Percentiles rank a stretch among this genome's conserved stretches.
Conservation (phyloP, 108 stramenopile genomes). For the Mediolabrus comicus region DNA sequence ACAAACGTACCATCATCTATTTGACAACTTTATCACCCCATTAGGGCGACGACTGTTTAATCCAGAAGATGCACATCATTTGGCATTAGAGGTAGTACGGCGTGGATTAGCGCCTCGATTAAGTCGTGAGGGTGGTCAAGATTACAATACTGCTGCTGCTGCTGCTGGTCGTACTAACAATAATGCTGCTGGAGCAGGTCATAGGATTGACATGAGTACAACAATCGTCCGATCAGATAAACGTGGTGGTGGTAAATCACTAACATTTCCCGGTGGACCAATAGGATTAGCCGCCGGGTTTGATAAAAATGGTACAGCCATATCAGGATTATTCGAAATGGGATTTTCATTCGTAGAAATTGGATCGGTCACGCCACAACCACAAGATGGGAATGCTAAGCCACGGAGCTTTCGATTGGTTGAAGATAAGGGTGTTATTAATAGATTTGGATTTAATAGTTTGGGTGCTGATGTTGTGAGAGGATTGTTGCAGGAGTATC, state of each 20-base stretch:
- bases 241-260: not conserved
- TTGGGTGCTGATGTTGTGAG: constrained; percentile 68
- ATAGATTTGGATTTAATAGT: constrained; percentile 95
- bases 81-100: constrained; percentile 53
- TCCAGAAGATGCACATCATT: constrained; percentile 62
- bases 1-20: constrained; percentile 62
- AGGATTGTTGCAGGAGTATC: constrained; percentile 53
- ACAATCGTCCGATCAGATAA: constrained; percentile 38
- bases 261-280: constrained; percentile 47
- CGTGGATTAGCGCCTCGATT: constrained; percentile 46
- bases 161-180: no score
- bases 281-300: constrained; percentile 97
- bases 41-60: constrained; percentile 51
- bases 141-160: not conserved
- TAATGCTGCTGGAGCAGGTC: not conserved
- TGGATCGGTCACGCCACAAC: constrained; percentile 88
- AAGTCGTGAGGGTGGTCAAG: not conserved
- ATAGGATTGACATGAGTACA: constrained; percentile 30
- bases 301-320: constrained; percentile 90
- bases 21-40: constrained; percentile 63
- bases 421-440: constrained; percentile 91
- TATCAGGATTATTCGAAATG: constrained; percentile 71
- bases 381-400: constrained; percentile 94
- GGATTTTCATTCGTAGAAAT: constrained; percentile 92
- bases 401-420: constrained; percentile 92